phyloP scores from a whole-genome alignment of 805 yeast genomes.

The Ogataea degrootiae region DNA sequence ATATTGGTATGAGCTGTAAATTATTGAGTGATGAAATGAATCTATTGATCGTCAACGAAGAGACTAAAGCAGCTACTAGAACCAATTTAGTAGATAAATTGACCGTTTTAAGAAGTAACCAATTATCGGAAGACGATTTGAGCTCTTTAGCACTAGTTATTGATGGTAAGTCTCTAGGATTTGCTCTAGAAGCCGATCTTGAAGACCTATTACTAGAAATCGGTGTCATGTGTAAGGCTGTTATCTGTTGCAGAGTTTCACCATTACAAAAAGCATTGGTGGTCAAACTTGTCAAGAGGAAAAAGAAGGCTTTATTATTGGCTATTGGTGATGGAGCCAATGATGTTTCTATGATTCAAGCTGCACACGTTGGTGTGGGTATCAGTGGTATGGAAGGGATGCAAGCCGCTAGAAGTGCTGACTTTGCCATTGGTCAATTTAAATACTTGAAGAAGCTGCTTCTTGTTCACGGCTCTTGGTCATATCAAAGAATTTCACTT shows the following conservation, averaged over 20 bases:
- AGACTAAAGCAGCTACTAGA: constrained; percentile 68
- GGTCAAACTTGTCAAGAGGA: constrained; percentile 86
- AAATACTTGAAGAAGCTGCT: constrained; percentile 75
- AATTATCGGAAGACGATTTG: constrained; percentile 60
- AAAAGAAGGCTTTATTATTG: constrained; percentile 66
- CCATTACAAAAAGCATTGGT: constrained; percentile 96
- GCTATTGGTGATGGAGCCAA: constrained; percentile 99
- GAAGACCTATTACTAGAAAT: constrained; percentile 75
- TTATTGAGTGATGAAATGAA: constrained; percentile 95
- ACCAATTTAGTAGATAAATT: constrained; percentile 71
- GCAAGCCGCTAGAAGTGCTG: constrained; percentile 99
- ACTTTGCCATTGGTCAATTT: constrained; percentile 94
- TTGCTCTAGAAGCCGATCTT: constrained; percentile 75
- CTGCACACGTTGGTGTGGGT: constrained; percentile 99
- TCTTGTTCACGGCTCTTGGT: constrained; percentile 96
- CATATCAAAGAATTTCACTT: constrained; percentile 87
- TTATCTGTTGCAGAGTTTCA: constrained; percentile 95
- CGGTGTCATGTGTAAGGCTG: constrained; percentile 89
- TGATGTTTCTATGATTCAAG: constrained; percentile 98
- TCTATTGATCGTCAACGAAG: constrained; percentile 83
- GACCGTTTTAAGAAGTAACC: constrained; percentile 64
- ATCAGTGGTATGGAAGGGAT: constrained; percentile 99
- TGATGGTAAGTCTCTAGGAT: constrained; percentile 89
- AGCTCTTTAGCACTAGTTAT: constrained; percentile 84
- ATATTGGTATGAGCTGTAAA: constrained; percentile 97